Evolutionary conservation across 345 rosid genomes (phyloP), one percentile per base, ranked within the genome.

Genomic region (Eucalyptus decipiens): DNA sequence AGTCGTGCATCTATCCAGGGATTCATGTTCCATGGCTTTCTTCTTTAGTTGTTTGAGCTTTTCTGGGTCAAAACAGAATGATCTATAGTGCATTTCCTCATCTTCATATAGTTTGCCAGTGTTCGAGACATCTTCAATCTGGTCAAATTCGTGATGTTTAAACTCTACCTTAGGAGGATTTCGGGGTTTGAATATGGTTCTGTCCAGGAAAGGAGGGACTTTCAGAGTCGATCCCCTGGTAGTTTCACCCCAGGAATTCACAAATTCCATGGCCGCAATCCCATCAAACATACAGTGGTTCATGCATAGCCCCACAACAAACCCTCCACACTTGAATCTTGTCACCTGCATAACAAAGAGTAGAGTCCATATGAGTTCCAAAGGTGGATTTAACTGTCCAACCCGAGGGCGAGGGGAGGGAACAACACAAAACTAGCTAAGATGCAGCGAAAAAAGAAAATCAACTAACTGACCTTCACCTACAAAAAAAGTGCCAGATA

Each of bases 231-330:
- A 90, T n/a, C 95, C 97, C 88, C 98, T 92, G 48, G 99, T 92
- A 24, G 93, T 95, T 90, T 95, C 95, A 28, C 95, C 97, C 98
- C 99, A 96, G 30, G 97, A 95, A 90, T 96, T 96, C 86, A 97
- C 92, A 87, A 97, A 97, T 87, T 96, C 96, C 99, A 96, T 96
- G 14, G 98, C 98, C 48, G 88, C 96, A 14, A 96, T 92, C 43
- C 99, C 99, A 90, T 97, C 99, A 65, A 93, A 93, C 97, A 95
- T 95, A 15, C 97, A 95, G 80, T 97, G 99, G 92, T 95, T 97
- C 98, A 95, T 90, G 87, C 95, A 91, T 56, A 96, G 90, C 62
- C 99, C 99, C 16, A 97, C 90, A 49, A 93, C 92, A 91, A 97
- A 95, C 37, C 95, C 99, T 89, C 99, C 99, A 81, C 95, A 96